Conservation (phyloP, 805 yeast genomes). For the Candida bentonensis region DNA sequence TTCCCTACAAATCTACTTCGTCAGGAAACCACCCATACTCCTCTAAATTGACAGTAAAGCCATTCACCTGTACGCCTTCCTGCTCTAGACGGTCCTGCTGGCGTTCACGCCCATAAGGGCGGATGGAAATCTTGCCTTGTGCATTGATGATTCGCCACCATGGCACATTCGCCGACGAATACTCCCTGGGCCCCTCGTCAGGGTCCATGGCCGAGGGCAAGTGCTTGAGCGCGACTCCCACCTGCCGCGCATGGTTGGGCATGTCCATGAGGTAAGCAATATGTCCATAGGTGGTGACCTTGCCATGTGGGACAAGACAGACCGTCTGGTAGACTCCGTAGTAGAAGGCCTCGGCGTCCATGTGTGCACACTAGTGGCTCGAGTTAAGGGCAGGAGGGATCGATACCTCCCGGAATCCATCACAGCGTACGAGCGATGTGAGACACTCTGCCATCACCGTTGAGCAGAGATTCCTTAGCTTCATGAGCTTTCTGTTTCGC, state of each 20-base stretch:
- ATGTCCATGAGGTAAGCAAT: slow-evolving; percentile 47
- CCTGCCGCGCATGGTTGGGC: slow-evolving; percentile 61
- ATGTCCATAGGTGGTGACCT: slow-evolving; percentile 63
- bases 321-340: slow-evolving; percentile 44
- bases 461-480: no score
- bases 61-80: slow-evolving; percentile 30
- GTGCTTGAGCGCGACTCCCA: slow-evolving; percentile 55
- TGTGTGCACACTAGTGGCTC: no score
- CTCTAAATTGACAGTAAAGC: slow-evolving; percentile 26
- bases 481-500: no score
- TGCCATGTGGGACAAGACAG: slow-evolving; percentile 42
- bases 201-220: slow-evolving; percentile 19
- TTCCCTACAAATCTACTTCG: slow-evolving; percentile 4
- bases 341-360: slow-evolving; percentile 42
- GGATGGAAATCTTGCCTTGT: slow-evolving; percentile 46
- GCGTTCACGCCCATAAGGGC: slow-evolving; percentile 26
- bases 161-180: slow-evolving; percentile 34
- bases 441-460: no score
- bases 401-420: no score
- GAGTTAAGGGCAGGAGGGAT: no score
- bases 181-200: slow-evolving; percentile 12
- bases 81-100: slow-evolving; percentile 32
- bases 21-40: slow-evolving; percentile 61
- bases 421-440: no score
- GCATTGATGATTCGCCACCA: slow-evolving; percentile 73